These are phyloP conservation scores for Diplodia sapinea DNA, from an alignment of 2,329 filamentous ascomycete species.

Conservation along the genomic window DNA sequence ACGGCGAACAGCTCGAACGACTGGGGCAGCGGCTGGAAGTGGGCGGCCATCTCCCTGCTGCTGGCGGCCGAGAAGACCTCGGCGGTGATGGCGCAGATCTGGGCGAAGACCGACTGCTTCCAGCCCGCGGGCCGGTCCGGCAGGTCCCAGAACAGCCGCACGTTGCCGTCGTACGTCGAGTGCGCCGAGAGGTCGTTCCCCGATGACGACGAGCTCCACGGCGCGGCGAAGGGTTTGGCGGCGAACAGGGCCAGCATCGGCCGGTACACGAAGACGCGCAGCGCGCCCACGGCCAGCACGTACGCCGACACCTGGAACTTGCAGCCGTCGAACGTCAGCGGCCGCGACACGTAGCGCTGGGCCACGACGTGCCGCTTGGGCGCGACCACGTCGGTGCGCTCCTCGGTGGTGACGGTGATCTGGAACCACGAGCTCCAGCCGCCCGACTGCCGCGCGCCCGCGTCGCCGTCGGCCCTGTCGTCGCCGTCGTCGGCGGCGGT, in stretches of 20 bases:
- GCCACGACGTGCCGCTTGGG: slow-evolving; percentile 95
- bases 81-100: slow-evolving; percentile 75
- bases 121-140: slow-evolving; percentile 51
- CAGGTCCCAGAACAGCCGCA: slow-evolving; percentile 77
- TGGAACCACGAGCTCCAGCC: slow-evolving; percentile 38
- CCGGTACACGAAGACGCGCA: slow-evolving; percentile 84
- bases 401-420: slow-evolving; percentile 46
- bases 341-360: slow-evolving; percentile 91
- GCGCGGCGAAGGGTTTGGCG: slow-evolving; percentile 71
- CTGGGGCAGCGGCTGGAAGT: slow-evolving; percentile 88
- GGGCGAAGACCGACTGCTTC: slow-evolving; percentile 68
- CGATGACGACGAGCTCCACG: slow-evolving; percentile 51
- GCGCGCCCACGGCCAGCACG: slow-evolving; percentile 77
- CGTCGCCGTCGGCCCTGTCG: slow-evolving; percentile 56
- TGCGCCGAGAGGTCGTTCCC: slow-evolving; percentile 28
- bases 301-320: slow-evolving; percentile 98
- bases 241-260: slow-evolving; percentile 95
- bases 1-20: slow-evolving; percentile 91
- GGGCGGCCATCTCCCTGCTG: slow-evolving; percentile 78
- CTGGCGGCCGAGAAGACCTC: slow-evolving; percentile 82
- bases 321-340: slow-evolving; percentile 74
- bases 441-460: slow-evolving; percentile 42
- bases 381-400: slow-evolving; percentile 54
- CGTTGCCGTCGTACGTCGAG: slow-evolving; percentile 62
- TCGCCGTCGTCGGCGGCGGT: neutral